Conservation (phyloP, 2,329 filamentous ascomycete genomes). For the Sarocladium oryzae region DNA sequence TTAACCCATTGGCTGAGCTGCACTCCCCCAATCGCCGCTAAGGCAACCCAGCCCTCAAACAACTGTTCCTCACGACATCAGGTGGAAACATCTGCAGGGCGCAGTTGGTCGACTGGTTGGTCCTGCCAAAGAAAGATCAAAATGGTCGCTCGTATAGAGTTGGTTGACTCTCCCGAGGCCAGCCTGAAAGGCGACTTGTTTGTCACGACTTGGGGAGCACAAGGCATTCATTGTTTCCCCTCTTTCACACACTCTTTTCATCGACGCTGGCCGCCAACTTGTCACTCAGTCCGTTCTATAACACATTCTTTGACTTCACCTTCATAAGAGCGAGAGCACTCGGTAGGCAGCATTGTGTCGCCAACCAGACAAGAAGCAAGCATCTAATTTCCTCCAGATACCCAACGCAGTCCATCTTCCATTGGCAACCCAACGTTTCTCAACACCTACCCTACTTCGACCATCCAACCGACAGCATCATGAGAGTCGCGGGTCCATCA, state of each 20-base stretch:
- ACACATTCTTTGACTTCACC: background rate
- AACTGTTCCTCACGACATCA: background rate
- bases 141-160: no score
- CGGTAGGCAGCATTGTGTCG: no score
- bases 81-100: background rate
- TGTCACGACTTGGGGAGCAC: background rate
- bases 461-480: no score
- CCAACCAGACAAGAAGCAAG: no score
- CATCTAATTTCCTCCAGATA: no score
- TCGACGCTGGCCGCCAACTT: background rate
- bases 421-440: no score
- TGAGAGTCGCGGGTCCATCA: background rate
- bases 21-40: background rate
- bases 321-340: background rate
- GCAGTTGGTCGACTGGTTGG: background rate
- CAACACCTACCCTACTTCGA: no score
- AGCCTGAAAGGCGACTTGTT: no score
- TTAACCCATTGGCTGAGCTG: background rate
- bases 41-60: background rate
- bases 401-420: no score
- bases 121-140: background rate
- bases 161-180: no score
- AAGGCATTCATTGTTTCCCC: background rate
- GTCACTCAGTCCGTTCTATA: background rate
- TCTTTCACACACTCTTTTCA: background rate